phyloP scores from a whole-genome alignment of 75 land plant species.

The Pinus albicaulis region DNA sequence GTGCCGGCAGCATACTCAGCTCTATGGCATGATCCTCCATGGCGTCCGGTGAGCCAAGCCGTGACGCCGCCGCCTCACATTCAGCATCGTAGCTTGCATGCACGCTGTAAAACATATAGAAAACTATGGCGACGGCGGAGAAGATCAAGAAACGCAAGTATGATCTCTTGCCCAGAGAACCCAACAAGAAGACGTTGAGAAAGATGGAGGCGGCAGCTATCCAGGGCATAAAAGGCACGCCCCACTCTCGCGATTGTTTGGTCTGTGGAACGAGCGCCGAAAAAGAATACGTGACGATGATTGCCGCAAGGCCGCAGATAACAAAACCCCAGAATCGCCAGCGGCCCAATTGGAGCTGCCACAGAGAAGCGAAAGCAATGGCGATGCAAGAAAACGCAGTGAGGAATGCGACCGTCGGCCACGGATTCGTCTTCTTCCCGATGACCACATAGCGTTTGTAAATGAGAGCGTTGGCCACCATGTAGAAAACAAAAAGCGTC shows the following conservation, averaged over 20 bases:
- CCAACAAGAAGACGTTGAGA: constrained; percentile 80
- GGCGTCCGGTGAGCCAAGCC: no score
- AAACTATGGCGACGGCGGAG: constrained; percentile 50
- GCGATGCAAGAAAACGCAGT: constrained; percentile 44
- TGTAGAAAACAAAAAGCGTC: constrained; percentile 91
- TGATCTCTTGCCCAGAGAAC: constrained; percentile 65
- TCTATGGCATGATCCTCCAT: no score
- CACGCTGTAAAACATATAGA: constrained; percentile 76
- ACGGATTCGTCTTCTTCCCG: no score
- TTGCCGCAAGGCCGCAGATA: neutral
- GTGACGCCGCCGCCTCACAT: no score
- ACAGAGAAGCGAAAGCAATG: constrained; percentile 45
- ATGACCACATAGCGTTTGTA: constrained; percentile 58
- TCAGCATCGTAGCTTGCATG: constrained; percentile 45
- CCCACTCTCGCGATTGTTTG: constrained; percentile 58
- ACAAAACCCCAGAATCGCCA: neutral
- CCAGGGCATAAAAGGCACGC: constrained; percentile 89
- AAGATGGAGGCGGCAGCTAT: constrained; percentile 76
- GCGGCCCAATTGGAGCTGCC: neutral
- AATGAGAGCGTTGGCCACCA: constrained; percentile 95
- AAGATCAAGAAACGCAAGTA: constrained; percentile 71
- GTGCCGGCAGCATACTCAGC: no score
- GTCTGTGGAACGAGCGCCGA: constrained; percentile 41
- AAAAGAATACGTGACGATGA: constrained; percentile 33
- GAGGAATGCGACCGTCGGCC: constrained; percentile 50